Base-by-base conservation (phyloP, 129 eudicot species). In the Lactuca saligna region DNA sequence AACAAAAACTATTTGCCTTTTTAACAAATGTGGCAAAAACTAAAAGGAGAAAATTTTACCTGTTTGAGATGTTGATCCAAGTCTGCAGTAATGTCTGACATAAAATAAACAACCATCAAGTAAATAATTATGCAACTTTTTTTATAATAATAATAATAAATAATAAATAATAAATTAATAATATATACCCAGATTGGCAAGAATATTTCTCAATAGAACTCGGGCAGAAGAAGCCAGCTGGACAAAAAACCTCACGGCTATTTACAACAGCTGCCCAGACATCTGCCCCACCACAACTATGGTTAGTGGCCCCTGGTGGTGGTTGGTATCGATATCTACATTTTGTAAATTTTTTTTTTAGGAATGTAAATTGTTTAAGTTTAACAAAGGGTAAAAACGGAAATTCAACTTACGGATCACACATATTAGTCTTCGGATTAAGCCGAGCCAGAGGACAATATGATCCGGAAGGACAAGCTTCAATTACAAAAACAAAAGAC, bases 241-340 rank as follows among this genome's bases (percentile, higher is more conserved):
- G 85, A 86, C 98, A 91, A 79, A 91, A 88, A 59, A 88, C 57
- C 80, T 86, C 91, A 9, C 78, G 70, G 17, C 84, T 86, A 75
- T 75, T 82, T 51, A 71, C 57, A 32, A 81, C 82, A 81, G 86
- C 98, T 65, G 91, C 82, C 98, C 98, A 91, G 12, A 73, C 63
- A 70, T 91, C 94, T 33, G 98, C 98, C 84, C 89, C 96, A 4
- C 98, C 98, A 63, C 98, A 91, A 53, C 76, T 86, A 72, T 86
- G 96, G 70, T 88, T 88, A 32, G 69, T 11, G 6, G 55, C 71
- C 25, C 96, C 98, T 3, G 87, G 87, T 35, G 98, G 98, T 51
- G 88, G 81, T 69, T 86, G 96, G 76, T 91, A 91, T 0, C 82
- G 76, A 69, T 91, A 91, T 58, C 98, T 91, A 69, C 83, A 74